A percentile compares a stretch with the other conserved stretches of the same genome.
Evolutionary conservation across 176 grass and related monocot genomes (phyloP).

Genomic region (Guadua angustifolia): DNA sequence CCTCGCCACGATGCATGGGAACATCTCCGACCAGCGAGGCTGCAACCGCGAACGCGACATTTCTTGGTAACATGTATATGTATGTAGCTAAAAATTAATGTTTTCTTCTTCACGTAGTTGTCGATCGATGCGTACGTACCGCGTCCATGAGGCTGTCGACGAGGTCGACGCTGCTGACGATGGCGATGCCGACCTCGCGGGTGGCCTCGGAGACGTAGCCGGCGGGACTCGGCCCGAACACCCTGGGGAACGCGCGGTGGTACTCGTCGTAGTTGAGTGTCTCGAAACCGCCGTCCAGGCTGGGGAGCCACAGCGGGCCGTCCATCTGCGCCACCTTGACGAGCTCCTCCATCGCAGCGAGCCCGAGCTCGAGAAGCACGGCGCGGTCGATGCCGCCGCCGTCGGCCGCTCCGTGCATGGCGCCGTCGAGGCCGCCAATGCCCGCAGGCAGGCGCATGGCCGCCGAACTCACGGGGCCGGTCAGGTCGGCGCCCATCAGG

Average conservation of each 20-base stretch:
- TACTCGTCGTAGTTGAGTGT: conserved; percentile 82
- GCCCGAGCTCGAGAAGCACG: conserved; percentile 72
- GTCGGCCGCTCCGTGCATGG: conserved; percentile 28
- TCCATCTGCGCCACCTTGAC: conserved; percentile 80
- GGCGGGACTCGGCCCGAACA: conserved; percentile 53
- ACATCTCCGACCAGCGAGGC: conserved; percentile 89
- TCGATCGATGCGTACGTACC: conserved; percentile 52
- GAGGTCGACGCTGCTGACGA: conserved; percentile 72
- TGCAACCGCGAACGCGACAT: conserved; percentile 17
- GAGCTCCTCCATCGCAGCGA: conserved; percentile 95
- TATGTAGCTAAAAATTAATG: neutral
- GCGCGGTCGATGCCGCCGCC: conserved; percentile 48
- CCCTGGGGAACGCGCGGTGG: conserved; percentile 52
- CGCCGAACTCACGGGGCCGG: conserved; percentile 21
- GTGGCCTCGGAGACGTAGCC: conserved; percentile 75
- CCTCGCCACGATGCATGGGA: conserved; percentile 82
- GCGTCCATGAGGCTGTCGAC: conserved; percentile 91
- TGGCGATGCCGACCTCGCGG: conserved; percentile 70
- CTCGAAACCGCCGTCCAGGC: conserved; percentile 48
- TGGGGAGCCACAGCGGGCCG: conserved; percentile 72
- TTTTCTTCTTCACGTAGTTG: neutral
- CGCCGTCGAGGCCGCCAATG: conserved; percentile 43
- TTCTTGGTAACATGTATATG: neutral
- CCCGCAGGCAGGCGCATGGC: conserved; percentile 45
- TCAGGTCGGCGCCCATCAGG: conserved; percentile 48